A percentile compares a stretch with the other conserved stretches of the same genome.
Conservation (phyloP, 768 basidiomycete species). For the Mycena rosella region DNA sequence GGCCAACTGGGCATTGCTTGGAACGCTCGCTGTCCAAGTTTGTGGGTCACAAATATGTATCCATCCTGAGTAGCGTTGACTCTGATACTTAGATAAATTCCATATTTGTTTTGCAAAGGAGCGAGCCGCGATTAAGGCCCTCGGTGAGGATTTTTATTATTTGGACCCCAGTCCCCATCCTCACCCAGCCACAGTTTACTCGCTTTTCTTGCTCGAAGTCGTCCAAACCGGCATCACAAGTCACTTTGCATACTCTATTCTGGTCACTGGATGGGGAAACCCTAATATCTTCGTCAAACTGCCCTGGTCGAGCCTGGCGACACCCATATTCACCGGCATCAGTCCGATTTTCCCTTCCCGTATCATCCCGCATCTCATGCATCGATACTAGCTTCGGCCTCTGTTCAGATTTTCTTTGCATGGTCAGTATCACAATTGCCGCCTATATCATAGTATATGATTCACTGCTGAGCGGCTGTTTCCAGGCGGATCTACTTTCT, state of each 20-base stretch:
- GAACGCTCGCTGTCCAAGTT: slow-evolving; percentile 16
- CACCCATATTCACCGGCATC: slow-evolving; percentile 37
- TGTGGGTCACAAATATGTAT: slow-evolving; percentile 6
- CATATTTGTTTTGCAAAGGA: slow-evolving; percentile 19
- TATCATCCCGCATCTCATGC: background rate
- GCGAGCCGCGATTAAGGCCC: slow-evolving; percentile 3
- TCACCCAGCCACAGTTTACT: slow-evolving; percentile 15
- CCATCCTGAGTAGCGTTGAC: background rate
- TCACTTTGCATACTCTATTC: slow-evolving; percentile 36
- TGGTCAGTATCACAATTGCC: background rate
- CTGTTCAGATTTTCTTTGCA: slow-evolving; percentile 28
- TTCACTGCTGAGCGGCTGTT: background rate
- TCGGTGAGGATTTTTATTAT: background rate
- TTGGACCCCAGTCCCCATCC: background rate
- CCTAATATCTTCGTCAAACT: slow-evolving; percentile 26
- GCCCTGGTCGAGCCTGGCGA: slow-evolving; percentile 37
- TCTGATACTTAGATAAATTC: slow-evolving; percentile 6
- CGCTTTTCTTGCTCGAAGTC: slow-evolving; percentile 35
- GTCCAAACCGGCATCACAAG: slow-evolving; percentile 39
- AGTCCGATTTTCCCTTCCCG: slow-evolving; percentile 26
- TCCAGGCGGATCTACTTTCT: slow-evolving; percentile 26
- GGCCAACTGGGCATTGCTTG: slow-evolving; percentile 20
- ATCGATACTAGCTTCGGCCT: slow-evolving; percentile 7
- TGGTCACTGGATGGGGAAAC: slow-evolving; percentile 38
- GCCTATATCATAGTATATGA: background rate